phyloP scores from a whole-genome alignment of 345 rosid genomes.

The Durio zibethinus region DNA sequence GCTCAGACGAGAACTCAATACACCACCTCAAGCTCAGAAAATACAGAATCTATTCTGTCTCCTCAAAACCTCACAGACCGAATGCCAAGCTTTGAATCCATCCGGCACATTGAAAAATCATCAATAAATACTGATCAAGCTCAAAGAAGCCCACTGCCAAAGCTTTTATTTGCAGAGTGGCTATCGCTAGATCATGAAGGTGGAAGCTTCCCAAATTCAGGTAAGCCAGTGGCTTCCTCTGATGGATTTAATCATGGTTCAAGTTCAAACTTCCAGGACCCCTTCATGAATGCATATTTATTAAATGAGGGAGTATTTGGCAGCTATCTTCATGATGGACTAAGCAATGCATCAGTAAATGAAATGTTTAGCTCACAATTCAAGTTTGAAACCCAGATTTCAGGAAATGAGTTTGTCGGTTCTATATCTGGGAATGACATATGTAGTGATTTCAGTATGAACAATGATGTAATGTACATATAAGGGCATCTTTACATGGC shows the following conservation, averaged over 20 bases:
- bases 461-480: constrained; percentile 40
- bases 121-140: constrained; percentile 18
- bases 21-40: constrained; percentile 33
- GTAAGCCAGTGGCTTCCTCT: constrained; percentile 18
- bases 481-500: constrained; percentile 21
- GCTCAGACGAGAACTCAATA: constrained; percentile 21
- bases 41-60: constrained; percentile 31
- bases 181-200: constrained; percentile 41
- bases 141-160: constrained; percentile 35
- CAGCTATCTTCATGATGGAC: constrained; percentile 27
- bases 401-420: constrained; percentile 40
- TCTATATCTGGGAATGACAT: constrained; percentile 34
- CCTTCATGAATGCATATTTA: constrained; percentile 14
- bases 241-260: constrained; percentile 15
- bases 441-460: constrained; percentile 39
- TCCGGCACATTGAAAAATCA: constrained; percentile 19
- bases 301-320: constrained; percentile 26
- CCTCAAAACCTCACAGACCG: constrained; percentile 18
- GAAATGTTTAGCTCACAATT: constrained; percentile 43
- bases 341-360: constrained; percentile 25
- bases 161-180: constrained; percentile 74
- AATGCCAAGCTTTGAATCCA: constrained; percentile 29
- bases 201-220: constrained; percentile 16
- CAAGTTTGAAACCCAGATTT: constrained; percentile 43
- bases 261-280: constrained; percentile 27